A percentile compares a stretch with the other conserved stretches of the same genome.
Conservation (phyloP, 1,139 yeast genomes). For the Casaregolazyma suthepensis region DNA sequence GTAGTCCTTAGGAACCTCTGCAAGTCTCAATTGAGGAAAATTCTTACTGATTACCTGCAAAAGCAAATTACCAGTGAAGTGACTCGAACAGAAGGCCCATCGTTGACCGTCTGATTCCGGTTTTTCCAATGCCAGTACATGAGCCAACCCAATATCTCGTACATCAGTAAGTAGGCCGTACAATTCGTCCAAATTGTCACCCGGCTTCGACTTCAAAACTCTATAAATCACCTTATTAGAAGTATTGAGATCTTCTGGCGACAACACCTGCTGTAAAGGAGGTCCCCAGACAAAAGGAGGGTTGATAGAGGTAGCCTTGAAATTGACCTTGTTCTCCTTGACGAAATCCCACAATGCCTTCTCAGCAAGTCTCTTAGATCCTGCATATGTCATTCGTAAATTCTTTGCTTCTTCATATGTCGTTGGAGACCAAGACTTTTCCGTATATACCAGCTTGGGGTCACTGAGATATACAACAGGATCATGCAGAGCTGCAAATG, state of each 20-base stretch:
- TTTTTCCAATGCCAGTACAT: slow-evolving; percentile 39
- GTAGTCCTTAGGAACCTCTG: not conserved
- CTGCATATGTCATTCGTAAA: not conserved
- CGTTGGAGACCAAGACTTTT: slow-evolving; percentile 40
- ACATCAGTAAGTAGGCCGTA: slow-evolving; percentile 26
- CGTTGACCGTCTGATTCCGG: slow-evolving; percentile 36
- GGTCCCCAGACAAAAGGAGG: slow-evolving; percentile 53
- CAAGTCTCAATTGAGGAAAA: slow-evolving; percentile 29
- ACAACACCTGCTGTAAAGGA: slow-evolving; percentile 26
- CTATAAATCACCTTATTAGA: slow-evolving; percentile 23
- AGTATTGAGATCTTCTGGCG: slow-evolving; percentile 27
- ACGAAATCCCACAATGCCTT: not conserved
- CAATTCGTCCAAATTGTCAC: slow-evolving; percentile 6
- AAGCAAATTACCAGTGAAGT: slow-evolving; percentile 32
- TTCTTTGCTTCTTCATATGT: slow-evolving; percentile 35
- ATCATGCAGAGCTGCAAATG: slow-evolving; percentile 40
- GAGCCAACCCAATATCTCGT: slow-evolving; percentile 50
- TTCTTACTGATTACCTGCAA: slow-evolving; percentile 36
- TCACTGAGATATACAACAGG: slow-evolving; percentile 29
- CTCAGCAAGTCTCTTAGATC: not conserved
- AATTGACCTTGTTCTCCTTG: slow-evolving; percentile 23
- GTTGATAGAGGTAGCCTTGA: slow-evolving; percentile 39
- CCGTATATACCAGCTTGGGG: slow-evolving; percentile 33
- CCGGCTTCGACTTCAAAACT: slow-evolving; percentile 19
- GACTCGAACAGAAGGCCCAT: slow-evolving; percentile 36